Conservation (phyloP, 2,329 filamentous ascomycete genomes). For the Cladosporium sp. region DNA sequence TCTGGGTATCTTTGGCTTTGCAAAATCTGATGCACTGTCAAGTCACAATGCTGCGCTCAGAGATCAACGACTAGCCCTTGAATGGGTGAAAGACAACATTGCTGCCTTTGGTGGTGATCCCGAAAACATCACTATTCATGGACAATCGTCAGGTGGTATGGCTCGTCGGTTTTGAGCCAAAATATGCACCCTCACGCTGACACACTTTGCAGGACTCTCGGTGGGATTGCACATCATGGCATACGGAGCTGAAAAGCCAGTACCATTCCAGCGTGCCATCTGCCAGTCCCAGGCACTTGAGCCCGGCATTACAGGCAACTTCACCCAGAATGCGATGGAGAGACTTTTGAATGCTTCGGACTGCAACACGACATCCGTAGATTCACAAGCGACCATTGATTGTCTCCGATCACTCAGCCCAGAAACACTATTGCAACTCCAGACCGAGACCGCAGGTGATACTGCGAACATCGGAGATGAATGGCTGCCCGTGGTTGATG, state of each 20-base stretch:
- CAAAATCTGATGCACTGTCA: conserved; percentile 30
- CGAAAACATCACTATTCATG: conserved; percentile 35
- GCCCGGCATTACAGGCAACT: conserved; percentile 43
- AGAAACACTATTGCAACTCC: conserved; percentile 40
- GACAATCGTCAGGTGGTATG: conserved; percentile 34
- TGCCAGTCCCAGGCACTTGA: conserved; percentile 48
- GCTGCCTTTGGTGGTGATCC: conserved; percentile 39
- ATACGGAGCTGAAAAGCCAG: conserved; percentile 41
- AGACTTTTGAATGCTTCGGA: conserved; percentile 39
- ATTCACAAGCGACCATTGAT: conserved; percentile 41
- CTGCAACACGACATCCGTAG: conserved; percentile 38
- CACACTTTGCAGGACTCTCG: conserved; percentile 14
- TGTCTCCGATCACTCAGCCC: conserved; percentile 45
- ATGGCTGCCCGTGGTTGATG: conserved; percentile 48
- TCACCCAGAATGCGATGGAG: conserved; percentile 45
- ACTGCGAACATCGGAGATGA: conserved; percentile 42
- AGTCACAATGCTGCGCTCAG: conserved; percentile 35
- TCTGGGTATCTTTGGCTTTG: conserved; percentile 37
- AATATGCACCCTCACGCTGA: neutral
- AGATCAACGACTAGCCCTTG: conserved; percentile 35
- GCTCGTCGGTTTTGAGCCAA: neutral
- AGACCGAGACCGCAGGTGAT: conserved; percentile 38
- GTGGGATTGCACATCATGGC: conserved; percentile 44
- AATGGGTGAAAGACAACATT: conserved; percentile 40
- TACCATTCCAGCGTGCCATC: conserved; percentile 45